These are phyloP conservation scores for Diphasiastrum complanatum DNA, from an alignment of 83 land plant species.

Conservation along the genomic window DNA sequence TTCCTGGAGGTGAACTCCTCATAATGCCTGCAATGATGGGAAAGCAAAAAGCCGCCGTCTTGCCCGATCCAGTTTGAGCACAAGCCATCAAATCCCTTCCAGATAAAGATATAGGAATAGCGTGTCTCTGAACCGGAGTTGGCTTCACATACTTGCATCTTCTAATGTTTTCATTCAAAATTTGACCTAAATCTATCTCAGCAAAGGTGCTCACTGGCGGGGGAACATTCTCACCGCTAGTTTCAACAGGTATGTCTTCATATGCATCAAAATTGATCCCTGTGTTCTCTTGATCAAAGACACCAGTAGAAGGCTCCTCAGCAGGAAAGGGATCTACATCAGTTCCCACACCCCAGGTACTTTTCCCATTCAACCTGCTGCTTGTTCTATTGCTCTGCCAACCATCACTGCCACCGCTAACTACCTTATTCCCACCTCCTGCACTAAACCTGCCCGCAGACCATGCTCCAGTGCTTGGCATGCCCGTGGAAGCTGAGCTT, in stretches of 20 bases:
- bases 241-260: neutral
- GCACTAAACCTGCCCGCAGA: no score
- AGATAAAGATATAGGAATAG: no score
- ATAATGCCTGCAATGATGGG: constrained; percentile 11
- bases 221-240: neutral
- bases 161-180: neutral
- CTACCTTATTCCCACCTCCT: no score
- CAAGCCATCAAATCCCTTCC: no score
- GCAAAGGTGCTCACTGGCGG: neutral
- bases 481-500: neutral
- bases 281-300: neutral
- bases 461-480: no score
- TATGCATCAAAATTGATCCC: no score
- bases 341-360: neutral
- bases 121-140: constrained; percentile 13
- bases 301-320: neutral
- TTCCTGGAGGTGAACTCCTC: neutral
- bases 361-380: neutral
- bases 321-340: neutral
- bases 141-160: neutral
- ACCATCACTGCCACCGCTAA: no score
- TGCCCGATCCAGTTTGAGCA: no score
- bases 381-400: neutral
- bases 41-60: constrained; percentile 14
- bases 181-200: neutral